These are phyloP conservation scores for Clonostachys rosea DNA, from an alignment of 2,329 filamentous ascomycete genomes.

Conservation along the genomic window DNA sequence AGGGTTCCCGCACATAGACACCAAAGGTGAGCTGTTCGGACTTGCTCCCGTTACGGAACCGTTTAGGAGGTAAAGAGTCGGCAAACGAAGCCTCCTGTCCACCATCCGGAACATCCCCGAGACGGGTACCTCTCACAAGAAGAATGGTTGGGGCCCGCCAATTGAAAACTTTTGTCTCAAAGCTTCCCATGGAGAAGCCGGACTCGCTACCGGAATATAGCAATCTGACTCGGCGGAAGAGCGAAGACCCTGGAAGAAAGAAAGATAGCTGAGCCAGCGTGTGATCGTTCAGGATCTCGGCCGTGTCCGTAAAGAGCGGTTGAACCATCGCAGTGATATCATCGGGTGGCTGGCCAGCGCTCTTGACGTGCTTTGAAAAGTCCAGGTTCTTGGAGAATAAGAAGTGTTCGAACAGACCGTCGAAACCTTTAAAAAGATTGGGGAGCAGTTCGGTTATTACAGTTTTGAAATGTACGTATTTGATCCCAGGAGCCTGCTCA, in stretches of 20 bases:
- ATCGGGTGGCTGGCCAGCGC: constrained; percentile 7
- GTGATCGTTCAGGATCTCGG: constrained; percentile 61
- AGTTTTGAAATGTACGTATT: constrained; percentile 54
- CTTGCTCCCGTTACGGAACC: constrained; percentile 48
- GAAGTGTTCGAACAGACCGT: constrained; percentile 69
- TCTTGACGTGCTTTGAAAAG: constrained; percentile 47
- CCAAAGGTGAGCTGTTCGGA: constrained; percentile 59
- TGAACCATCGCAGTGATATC: constrained; percentile 23
- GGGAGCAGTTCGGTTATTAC: constrained; percentile 58
- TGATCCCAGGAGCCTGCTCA: constrained; percentile 59
- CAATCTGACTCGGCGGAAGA: constrained; percentile 62
- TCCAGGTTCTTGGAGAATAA: constrained; percentile 70
- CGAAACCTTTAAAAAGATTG: constrained; percentile 63
- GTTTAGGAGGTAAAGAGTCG: constrained; percentile 58
- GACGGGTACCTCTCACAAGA: constrained; percentile 60
- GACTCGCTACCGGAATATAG: constrained; percentile 67
- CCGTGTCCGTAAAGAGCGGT: constrained; percentile 45
- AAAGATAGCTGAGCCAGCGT: constrained; percentile 67
- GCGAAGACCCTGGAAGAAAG: constrained; percentile 59
- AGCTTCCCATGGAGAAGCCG: constrained; percentile 74
- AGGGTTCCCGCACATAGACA: constrained; percentile 61
- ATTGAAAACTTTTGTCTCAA: constrained; percentile 71
- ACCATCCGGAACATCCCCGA: constrained; percentile 40
- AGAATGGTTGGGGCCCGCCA: constrained; percentile 73
- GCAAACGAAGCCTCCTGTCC: constrained; percentile 53